Evolutionary conservation across 2,329 filamentous ascomycete species (phyloP), one percentile per base, ranked within the genome.

Genomic region (Coniochaeta sp.): DNA sequence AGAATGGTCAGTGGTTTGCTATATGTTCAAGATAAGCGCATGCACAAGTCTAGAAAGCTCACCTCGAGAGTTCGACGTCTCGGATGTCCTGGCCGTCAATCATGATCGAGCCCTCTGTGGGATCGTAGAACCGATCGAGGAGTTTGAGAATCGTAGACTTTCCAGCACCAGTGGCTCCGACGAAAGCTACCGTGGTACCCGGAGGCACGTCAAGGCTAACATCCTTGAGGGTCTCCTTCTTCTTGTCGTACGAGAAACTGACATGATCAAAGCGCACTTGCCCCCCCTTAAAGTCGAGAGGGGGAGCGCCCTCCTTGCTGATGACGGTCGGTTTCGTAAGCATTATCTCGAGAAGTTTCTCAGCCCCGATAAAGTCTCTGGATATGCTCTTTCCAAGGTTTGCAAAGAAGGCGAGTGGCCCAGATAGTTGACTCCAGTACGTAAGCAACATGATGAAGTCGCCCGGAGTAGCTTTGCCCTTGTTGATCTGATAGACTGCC

Each of bases 401-500:
- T 6, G 79, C 76, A 61, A 90, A 89, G 65, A 87, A 89, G 57
- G 83, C 83, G 50, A 90, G 74, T 2, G 86, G 86, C 2, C 79
- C 77, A 42, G 86, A 85, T 32, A 90, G 73, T 61, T 89, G 86
- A 16, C 79, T 78, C 85, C 88, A 88, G 65, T 89, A 90, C 50
- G 84, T 85, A 54, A 89, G 69, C 14, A 90, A 72, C 67, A 84
- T 81, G 51, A 87, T 82, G 58, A 90, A 89, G 56, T 86, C 77
- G 51, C 86, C 86, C 10, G 86, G 72, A 5, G 79, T 79, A 4
- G 80, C 77, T 50, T 77, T 67, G 1, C 76, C 77, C n/a, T 74
- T 75, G 2, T 77, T 83, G 51, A 90, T 83, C 56, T 87, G 84
- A 63, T 83, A 86, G 0, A 83, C 77, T 2, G 79, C 79, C 35